Conservation (phyloP, 345 rosid genomes). For the Eucalyptus urophylla region DNA sequence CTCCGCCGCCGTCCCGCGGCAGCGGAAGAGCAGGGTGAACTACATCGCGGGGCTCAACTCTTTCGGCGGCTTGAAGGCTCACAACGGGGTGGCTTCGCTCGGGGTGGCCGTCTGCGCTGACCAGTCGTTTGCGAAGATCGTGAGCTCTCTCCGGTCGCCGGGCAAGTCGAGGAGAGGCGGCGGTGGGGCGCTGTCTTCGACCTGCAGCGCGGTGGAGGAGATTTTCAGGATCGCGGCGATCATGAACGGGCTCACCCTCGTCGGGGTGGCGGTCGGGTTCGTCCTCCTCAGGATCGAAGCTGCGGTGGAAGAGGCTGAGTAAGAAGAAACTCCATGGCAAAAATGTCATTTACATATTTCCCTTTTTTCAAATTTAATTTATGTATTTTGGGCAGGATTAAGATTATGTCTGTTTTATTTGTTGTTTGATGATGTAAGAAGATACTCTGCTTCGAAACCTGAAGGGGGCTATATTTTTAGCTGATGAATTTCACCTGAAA, state of each 20-base stretch:
- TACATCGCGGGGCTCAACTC: constrained; percentile 27
- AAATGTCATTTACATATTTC: background rate
- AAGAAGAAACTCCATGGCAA: background rate
- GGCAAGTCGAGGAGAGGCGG: background rate
- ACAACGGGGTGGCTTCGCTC: constrained; percentile 15
- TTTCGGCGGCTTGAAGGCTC: constrained; percentile 37
- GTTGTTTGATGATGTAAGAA: background rate
- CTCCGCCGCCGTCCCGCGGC: background rate
- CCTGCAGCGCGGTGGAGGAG: constrained; percentile 8
- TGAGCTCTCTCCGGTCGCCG: constrained; percentile 25
- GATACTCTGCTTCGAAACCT: background rate
- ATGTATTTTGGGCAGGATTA: background rate
- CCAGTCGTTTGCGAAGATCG: constrained; percentile 26
- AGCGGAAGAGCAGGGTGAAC: background rate
- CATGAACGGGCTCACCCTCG: constrained; percentile 4
- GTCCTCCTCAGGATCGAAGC: constrained; percentile 7
- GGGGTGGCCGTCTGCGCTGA: constrained; percentile 17
- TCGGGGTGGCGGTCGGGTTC: constrained; percentile 10
- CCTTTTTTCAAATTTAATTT: background rate
- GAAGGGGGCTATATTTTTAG: background rate
- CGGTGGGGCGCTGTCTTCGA: constrained; percentile 19
- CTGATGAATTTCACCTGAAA: background rate
- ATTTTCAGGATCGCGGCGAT: constrained; percentile 6
- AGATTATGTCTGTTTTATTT: background rate
- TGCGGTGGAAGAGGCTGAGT: constrained; percentile 1